phyloP scores from a whole-genome alignment of 257 asterid species.

The Euphrasia confusa region DNA sequence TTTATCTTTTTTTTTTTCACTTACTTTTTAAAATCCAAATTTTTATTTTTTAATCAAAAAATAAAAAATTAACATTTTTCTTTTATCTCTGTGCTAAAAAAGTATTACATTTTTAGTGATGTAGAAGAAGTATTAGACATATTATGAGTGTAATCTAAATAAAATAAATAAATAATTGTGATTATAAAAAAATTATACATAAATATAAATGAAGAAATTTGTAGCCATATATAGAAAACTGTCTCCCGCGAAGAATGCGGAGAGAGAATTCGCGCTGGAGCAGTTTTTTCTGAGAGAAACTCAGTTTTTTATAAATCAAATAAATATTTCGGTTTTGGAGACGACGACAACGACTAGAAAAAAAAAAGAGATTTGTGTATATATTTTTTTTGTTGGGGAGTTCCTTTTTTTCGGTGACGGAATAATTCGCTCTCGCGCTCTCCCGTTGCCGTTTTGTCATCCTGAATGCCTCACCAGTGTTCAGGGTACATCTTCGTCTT shows the following conservation, averaged over 20 bases:
- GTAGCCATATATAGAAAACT: slow-evolving; percentile 26
- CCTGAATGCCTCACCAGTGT: slow-evolving; percentile 99
- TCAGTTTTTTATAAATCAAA: slow-evolving; percentile 26
- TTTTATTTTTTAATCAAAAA: too few species aligned
- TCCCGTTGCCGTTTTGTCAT: slow-evolving; percentile 83
- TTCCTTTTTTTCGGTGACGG: slow-evolving; percentile 68
- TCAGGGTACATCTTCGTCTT: slow-evolving; percentile 54
- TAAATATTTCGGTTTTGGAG: slow-evolving; percentile 16
- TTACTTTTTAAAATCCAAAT: too few species aligned
- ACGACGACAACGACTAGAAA: slow-evolving; percentile 4
- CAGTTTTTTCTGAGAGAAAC: slow-evolving; percentile 22
- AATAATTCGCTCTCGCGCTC: slow-evolving; percentile 71
- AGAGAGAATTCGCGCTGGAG: slow-evolving; percentile 18
- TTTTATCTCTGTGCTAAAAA: too few species aligned
- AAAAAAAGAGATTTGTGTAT: slow-evolving; percentile 29
- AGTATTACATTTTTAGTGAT: too few species aligned
- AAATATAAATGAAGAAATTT: background rate
- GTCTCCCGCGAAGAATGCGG: slow-evolving; percentile 29
- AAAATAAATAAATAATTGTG: too few species aligned
- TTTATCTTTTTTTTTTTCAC: too few species aligned
- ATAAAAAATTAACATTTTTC: too few species aligned
- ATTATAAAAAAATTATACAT: too few species aligned
- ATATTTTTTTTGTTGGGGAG: slow-evolving; percentile 36
- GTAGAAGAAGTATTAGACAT: too few species aligned
- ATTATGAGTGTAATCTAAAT: too few species aligned